Conservation (phyloP, 83 land plant genomes). For the Picea abies region DNA sequence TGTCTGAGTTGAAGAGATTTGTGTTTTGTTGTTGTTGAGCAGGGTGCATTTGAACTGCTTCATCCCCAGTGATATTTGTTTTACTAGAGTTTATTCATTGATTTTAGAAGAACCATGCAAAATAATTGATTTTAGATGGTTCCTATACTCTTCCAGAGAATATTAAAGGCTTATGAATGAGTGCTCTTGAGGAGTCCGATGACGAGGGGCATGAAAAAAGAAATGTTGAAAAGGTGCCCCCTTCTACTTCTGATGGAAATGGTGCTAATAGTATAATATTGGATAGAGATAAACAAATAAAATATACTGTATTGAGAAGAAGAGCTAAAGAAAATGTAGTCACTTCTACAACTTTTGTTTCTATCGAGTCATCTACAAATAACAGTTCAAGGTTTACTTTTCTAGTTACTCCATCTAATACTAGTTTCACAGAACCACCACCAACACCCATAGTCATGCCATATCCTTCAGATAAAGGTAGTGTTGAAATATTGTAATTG, state of each 20-base stretch:
- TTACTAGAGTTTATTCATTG: too few relatives aligned
- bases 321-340: neutral
- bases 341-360: neutral
- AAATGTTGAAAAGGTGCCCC: neutral
- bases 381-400: constrained; percentile 13
- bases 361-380: constrained; percentile 9
- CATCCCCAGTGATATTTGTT: too few relatives aligned
- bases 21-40: too few relatives aligned
- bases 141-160: constrained; percentile 10
- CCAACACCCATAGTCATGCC: too few relatives aligned
- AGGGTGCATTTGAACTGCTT: too few relatives aligned
- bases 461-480: too few relatives aligned
- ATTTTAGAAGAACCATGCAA: too few relatives aligned
- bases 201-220: neutral
- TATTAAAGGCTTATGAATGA: constrained; percentile 50
- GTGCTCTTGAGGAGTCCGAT: constrained; percentile 35
- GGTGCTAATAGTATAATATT: constrained; percentile 25
- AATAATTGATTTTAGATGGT: neutral
- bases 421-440: constrained; percentile 21
- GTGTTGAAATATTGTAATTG: too few relatives aligned
- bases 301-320: constrained; percentile 1
- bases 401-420: constrained; percentile 17
- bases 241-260: constrained; percentile 18
- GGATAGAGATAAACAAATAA: constrained; percentile 6
- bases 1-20: too few relatives aligned